These are phyloP conservation scores for Arthrobotrys musiformis DNA, from an alignment of 2,329 filamentous ascomycete species.

Conservation along the genomic window DNA sequence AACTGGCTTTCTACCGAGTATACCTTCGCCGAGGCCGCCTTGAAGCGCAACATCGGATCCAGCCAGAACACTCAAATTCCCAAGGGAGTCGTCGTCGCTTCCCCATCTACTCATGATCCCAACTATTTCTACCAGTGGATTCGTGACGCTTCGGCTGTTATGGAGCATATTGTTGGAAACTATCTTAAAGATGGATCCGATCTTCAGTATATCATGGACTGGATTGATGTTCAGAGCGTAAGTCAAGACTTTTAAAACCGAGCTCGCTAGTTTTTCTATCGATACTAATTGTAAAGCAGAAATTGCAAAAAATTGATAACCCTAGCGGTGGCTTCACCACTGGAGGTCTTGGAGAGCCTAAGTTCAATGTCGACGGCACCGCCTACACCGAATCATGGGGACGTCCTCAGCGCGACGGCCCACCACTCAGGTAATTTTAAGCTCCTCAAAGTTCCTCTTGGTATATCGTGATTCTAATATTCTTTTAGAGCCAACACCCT, in stretches of 20 bases:
- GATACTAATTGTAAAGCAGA: conserved; percentile 26
- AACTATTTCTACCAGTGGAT: conserved; percentile 66
- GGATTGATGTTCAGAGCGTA: conserved; percentile 43
- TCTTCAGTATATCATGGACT: conserved; percentile 47
- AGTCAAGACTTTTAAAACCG: no score
- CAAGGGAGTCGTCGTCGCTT: conserved; percentile 64
- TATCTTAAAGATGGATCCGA: conserved; percentile 60
- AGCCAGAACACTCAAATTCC: conserved; percentile 30
- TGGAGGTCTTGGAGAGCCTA: conserved; percentile 63
- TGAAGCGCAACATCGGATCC: conserved; percentile 52
- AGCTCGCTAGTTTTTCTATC: no score
- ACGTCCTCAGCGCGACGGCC: conserved; percentile 65
- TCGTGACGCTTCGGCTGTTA: conserved; percentile 65
- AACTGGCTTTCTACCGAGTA: conserved; percentile 38
- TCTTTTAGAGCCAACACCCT: conserved; percentile 61
- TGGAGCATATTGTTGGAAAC: conserved; percentile 63
- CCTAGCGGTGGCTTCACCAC: conserved; percentile 60
- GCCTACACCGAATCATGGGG: conserved; percentile 62
- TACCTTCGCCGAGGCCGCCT: conserved; percentile 24
- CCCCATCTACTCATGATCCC: conserved; percentile 63
- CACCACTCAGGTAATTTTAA: conserved; percentile 61
- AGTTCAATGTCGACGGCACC: conserved; percentile 63
- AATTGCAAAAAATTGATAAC: conserved; percentile 62
- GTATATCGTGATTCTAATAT: neutral
- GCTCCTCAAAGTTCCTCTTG: no score